Percentiles rank a stretch among this genome's conserved stretches.
Conservation (phyloP, 306 rosid genomes). For the Abrus pulchellus region DNA sequence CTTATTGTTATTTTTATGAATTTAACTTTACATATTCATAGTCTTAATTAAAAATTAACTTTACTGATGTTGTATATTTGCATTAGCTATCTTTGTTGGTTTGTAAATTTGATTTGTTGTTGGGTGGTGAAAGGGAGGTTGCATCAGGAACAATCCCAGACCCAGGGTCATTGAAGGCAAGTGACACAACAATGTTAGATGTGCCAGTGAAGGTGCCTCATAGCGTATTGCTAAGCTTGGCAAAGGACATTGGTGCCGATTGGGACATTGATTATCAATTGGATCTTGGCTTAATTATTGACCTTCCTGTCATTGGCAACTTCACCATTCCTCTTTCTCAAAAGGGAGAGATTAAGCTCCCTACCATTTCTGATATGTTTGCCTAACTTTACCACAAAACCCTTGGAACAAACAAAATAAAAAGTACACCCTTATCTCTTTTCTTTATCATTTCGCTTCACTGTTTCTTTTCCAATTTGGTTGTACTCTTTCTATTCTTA, state of each 20-base stretch:
- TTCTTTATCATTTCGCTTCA: neutral
- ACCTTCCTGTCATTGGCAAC: slow-evolving; percentile 83
- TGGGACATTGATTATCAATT: slow-evolving; percentile 90
- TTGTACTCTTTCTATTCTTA: neutral
- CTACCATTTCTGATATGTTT: slow-evolving; percentile 64
- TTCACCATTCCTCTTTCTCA: slow-evolving; percentile 79
- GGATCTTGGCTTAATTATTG: slow-evolving; percentile 62
- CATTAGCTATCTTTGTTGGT: neutral
- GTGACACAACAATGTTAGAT: slow-evolving; percentile 63
- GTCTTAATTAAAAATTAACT: too few relatives aligned
- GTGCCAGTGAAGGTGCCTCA: slow-evolving; percentile 77
- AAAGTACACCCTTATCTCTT: neutral
- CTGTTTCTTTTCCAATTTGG: neutral
- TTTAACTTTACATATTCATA: too few relatives aligned
- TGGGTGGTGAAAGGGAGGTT: slow-evolving; percentile 61
- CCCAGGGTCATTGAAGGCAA: slow-evolving; percentile 78
- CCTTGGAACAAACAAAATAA: neutral
- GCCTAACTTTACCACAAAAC: neutral
- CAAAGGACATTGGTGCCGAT: slow-evolving; percentile 75
- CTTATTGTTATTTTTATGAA: too few relatives aligned
- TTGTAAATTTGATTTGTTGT: neutral
- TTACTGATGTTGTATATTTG: neutral
- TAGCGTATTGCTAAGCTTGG: slow-evolving; percentile 64
- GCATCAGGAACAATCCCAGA: slow-evolving; percentile 84
- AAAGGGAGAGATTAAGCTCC: slow-evolving; percentile 92